Evolutionary conservation across 805 yeast genomes (phyloP).

Genomic region (Ogataea sp.): DNA sequence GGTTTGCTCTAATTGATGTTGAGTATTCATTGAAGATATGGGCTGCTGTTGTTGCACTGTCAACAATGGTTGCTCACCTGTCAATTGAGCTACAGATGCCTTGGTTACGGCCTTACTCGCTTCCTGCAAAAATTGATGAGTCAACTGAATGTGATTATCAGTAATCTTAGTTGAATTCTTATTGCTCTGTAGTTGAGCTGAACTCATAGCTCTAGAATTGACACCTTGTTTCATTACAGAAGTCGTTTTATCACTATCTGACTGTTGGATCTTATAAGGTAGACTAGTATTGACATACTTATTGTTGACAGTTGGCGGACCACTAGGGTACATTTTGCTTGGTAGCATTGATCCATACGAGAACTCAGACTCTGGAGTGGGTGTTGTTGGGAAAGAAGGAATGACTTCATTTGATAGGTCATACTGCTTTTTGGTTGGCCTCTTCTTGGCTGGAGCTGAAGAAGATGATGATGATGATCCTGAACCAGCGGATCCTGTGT

Average conservation of each 20-base stretch:
- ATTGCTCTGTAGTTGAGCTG: not conserved
- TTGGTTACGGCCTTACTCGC: not conserved
- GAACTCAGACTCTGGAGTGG: conserved; percentile 4
- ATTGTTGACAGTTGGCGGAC: too few species aligned
- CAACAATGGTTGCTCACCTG: conserved; percentile 4
- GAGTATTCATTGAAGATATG: too few species aligned
- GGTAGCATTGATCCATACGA: not conserved
- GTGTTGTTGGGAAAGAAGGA: conserved; percentile 3
- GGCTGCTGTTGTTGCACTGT: conserved; percentile 3
- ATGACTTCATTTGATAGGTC: not conserved
- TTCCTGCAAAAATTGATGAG: not conserved
- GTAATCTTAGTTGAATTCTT: not conserved
- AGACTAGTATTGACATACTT: too few species aligned
- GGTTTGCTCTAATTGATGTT: too few species aligned
- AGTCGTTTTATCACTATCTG: too few species aligned
- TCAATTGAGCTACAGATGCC: conserved; percentile 2
- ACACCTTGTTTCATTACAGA: too few species aligned
- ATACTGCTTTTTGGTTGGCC: not conserved
- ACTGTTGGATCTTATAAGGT: too few species aligned
- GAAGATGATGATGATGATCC: too few species aligned
- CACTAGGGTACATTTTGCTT: not conserved
- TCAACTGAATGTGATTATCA: not conserved
- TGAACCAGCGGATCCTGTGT: too few species aligned
- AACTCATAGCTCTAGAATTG: too few species aligned
- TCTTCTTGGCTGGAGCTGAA: conserved; percentile 4